A percentile compares a stretch with the other conserved stretches of the same genome.
Evolutionary conservation across 2,329 filamentous ascomycete genomes (phyloP).

Genomic region (Fusarium sp.): DNA sequence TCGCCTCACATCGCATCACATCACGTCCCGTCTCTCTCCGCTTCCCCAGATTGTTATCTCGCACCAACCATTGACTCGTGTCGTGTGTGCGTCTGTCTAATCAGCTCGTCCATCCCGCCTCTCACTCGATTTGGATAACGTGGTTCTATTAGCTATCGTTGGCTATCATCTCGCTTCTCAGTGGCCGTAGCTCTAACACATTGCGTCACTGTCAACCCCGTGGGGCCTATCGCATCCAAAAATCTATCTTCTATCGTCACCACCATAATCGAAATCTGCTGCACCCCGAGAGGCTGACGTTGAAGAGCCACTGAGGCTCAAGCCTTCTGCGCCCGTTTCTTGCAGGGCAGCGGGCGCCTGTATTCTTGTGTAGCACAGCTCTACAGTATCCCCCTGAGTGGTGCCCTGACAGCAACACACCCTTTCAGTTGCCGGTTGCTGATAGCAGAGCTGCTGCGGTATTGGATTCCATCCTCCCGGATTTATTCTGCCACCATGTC

Average conservation of each 20-base stretch:
- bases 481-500: slow-evolving; percentile 61
- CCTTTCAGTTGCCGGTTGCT: slow-evolving; percentile 23
- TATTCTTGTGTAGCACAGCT: slow-evolving; percentile 39
- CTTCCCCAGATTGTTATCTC: slow-evolving; percentile 53
- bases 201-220: slow-evolving; percentile 50
- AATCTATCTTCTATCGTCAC: slow-evolving; percentile 33
- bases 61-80: slow-evolving; percentile 47
- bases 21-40: slow-evolving; percentile 42
- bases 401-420: slow-evolving; percentile 41
- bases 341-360: slow-evolving; percentile 48
- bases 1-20: slow-evolving; percentile 26
- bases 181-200: slow-evolving; percentile 48
- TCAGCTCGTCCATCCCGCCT: slow-evolving; percentile 19
- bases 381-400: slow-evolving; percentile 17
- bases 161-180: slow-evolving; percentile 44
- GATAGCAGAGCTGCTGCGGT: slow-evolving; percentile 22
- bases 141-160: slow-evolving; percentile 51
- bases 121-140: slow-evolving; percentile 48
- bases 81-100: slow-evolving; percentile 30
- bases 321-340: slow-evolving; percentile 46
- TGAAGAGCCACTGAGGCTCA: slow-evolving; percentile 48
- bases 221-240: slow-evolving; percentile 44
- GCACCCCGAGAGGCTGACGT: slow-evolving; percentile 32
- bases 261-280: slow-evolving; percentile 30
- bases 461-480: slow-evolving; percentile 39